Percentiles rank a stretch among this genome's conserved stretches.
Evolutionary conservation across 2,329 filamentous ascomycete genomes (phyloP).

Genomic region (Fusarium sp.): DNA sequence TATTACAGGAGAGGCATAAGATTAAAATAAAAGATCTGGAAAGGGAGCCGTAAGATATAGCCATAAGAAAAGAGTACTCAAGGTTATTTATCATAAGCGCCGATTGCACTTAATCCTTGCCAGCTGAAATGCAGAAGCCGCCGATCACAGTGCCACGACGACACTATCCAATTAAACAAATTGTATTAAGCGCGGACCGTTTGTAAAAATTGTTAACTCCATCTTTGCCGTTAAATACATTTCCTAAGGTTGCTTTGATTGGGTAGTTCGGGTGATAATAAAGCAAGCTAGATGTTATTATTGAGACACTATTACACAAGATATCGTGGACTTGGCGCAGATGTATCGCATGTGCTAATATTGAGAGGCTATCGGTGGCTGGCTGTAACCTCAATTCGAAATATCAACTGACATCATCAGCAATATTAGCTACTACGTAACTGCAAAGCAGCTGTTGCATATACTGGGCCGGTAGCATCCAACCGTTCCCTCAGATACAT

Average conservation of each 20-base stretch:
- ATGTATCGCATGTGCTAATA: no score
- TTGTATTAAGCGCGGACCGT: not conserved
- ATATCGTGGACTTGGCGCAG: no score
- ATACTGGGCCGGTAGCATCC: not conserved
- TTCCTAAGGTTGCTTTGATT: not conserved
- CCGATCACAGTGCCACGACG: not conserved
- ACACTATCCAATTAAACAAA: not conserved
- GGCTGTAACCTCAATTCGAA: fast-evolving
- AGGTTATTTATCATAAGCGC: not conserved
- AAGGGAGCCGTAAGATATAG: not conserved
- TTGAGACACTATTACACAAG: fast-evolving
- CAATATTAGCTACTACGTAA: no score
- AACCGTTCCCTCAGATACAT: not conserved
- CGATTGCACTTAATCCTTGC: not conserved
- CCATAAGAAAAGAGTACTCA: not conserved
- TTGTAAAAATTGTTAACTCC: not conserved
- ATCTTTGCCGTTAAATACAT: not conserved
- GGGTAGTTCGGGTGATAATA: not conserved
- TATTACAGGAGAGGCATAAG: fast-evolving
- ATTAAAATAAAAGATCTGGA: fast-evolving
- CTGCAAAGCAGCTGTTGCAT: no score
- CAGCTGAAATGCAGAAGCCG: not conserved
- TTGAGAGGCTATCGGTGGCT: no score
- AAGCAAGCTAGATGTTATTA: not conserved
- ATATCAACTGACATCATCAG: no score